These are phyloP conservation scores for Vigna angularis DNA, from an alignment of 306 rosid species.

Conservation along the genomic window DNA sequence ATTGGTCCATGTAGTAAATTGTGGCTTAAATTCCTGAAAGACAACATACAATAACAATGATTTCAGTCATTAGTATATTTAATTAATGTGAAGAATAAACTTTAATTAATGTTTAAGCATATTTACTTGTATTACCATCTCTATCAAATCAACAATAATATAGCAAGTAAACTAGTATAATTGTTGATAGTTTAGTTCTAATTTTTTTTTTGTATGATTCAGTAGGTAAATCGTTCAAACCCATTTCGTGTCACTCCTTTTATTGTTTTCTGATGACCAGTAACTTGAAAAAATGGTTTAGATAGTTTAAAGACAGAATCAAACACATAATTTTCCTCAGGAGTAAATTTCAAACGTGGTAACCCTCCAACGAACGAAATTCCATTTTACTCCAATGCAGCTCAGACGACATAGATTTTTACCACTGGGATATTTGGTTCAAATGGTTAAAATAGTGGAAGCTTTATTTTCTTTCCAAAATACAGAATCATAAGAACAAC, in stretches of 20 bases:
- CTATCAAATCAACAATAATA: slow-evolving; percentile 25
- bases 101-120: not conserved
- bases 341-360: slow-evolving; percentile 2
- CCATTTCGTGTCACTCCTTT: slow-evolving; percentile 7
- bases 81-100: not conserved
- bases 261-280: not conserved
- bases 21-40: slow-evolving; percentile 82
- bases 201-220: not conserved
- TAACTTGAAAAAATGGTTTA: slow-evolving; percentile 14
- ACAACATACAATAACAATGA: slow-evolving; percentile 17
- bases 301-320: slow-evolving; percentile 6
- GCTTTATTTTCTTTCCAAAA: slow-evolving; percentile 69
- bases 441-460: slow-evolving; percentile 57
- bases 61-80: slow-evolving; percentile 3
- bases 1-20: slow-evolving; percentile 73
- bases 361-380: not conserved
- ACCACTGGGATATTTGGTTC: slow-evolving; percentile 56
- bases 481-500: slow-evolving; percentile 40
- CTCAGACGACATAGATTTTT: slow-evolving; percentile 68
- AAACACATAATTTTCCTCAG: not conserved
- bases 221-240: slow-evolving; percentile 3
- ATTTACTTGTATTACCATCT: slow-evolving; percentile 15
- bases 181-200: slow-evolving; percentile 1
- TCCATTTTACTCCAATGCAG: slow-evolving; percentile 29
- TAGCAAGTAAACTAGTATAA: slow-evolving; percentile 34